Conservation (phyloP, 2,329 filamentous ascomycete genomes). For the Aphanoascus verrucosus region DNA sequence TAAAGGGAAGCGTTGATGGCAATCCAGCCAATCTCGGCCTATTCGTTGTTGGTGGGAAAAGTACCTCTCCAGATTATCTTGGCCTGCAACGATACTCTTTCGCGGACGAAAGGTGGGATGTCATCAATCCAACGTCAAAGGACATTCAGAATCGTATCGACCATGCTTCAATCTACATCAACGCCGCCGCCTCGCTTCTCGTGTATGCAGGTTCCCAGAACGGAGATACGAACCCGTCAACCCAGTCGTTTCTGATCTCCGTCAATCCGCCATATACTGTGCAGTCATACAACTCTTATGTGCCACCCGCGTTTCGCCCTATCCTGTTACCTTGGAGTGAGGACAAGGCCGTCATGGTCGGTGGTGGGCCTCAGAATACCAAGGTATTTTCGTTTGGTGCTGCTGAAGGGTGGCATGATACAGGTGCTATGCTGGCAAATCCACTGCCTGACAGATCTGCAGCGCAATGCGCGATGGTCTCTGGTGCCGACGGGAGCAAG, state of each 20-base stretch:
- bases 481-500: slow-evolving; percentile 64
- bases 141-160: slow-evolving; percentile 59
- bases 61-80: slow-evolving; percentile 48
- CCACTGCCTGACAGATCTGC: slow-evolving; percentile 50
- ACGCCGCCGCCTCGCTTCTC: slow-evolving; percentile 58
- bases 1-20: slow-evolving; percentile 53
- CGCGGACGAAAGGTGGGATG: slow-evolving; percentile 47
- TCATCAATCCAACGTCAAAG: slow-evolving; percentile 38
- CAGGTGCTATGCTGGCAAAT: slow-evolving; percentile 52
- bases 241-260: slow-evolving; percentile 64
- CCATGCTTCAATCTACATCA: slow-evolving; percentile 67
- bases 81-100: slow-evolving; percentile 65
- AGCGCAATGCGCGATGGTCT: slow-evolving; percentile 55
- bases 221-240: slow-evolving; percentile 48
- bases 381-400: slow-evolving; percentile 63
- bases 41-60: slow-evolving; percentile 71
- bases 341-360: slow-evolving; percentile 60
- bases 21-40: slow-evolving; percentile 53
- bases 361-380: slow-evolving; percentile 56
- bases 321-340: slow-evolving; percentile 65
- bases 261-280: slow-evolving; percentile 56
- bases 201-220: slow-evolving; percentile 68
- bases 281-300: slow-evolving; percentile 45
- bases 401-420: slow-evolving; percentile 53
- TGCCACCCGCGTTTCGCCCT: slow-evolving; percentile 56